Percentiles rank a stretch among this genome's conserved stretches.
Evolutionary conservation across 768 basidiomycete species (phyloP).

Genomic region (Leccinum boreale): DNA sequence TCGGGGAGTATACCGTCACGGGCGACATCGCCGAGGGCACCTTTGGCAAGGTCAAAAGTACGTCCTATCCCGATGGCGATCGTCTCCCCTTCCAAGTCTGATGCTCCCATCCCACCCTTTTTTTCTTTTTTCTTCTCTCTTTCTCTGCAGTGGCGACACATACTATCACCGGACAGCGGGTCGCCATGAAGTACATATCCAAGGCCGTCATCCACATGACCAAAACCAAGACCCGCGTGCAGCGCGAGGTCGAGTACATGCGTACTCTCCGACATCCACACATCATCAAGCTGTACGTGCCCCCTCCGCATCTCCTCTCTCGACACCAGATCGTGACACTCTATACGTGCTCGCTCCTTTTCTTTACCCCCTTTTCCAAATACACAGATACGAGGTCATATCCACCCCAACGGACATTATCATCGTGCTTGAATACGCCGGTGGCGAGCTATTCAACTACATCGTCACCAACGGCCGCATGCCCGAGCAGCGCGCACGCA

Average conservation of each 20-base stretch:
- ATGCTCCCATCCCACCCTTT: conserved; percentile 2
- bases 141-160: not conserved
- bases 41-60: conserved; percentile 99
- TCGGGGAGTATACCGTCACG: conserved; percentile 89
- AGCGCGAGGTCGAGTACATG: conserved; percentile 97
- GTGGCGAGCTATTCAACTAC: conserved; percentile 97
- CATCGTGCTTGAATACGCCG: conserved; percentile 96
- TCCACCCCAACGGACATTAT: conserved; percentile 95
- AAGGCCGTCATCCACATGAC: conserved; percentile 90
- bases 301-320: not conserved
- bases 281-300: conserved; percentile 89
- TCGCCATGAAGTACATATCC: conserved; percentile 97
- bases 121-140: not conserved
- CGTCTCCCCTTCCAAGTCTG: conserved; percentile 11
- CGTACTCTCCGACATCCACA: conserved; percentile 91
- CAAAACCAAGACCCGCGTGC: conserved; percentile 88
- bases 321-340: conserved; percentile 7
- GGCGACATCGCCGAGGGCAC: conserved; percentile 93
- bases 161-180: conserved; percentile 81
- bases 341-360: not conserved
- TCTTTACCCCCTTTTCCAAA: not conserved
- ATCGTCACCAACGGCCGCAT: conserved; percentile 94
- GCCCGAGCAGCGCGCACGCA: conserved; percentile 80
- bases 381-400: conserved; percentile 74
- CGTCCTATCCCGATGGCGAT: conserved; percentile 34